Percentiles rank a stretch among this genome's conserved stretches.
Evolutionary conservation across 1,284 basidiomycete genomes (phyloP).

Genomic region (Psilocybe mexicana): DNA sequence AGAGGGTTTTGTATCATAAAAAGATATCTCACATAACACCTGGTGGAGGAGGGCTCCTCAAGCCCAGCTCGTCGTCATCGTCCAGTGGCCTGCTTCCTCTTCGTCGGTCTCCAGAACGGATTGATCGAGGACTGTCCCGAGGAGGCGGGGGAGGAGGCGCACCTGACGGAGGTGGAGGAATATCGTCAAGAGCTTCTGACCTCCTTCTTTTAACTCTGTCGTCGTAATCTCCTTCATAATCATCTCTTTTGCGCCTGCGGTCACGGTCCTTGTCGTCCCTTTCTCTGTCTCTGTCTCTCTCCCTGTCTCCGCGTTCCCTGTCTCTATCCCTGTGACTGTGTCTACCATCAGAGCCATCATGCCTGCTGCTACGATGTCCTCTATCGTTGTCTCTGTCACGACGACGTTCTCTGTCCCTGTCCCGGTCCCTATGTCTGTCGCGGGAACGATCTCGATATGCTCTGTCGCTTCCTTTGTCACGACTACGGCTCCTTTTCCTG

Average conservation of each 20-base stretch:
- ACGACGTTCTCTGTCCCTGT: constrained; percentile 40
- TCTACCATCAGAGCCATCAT: constrained; percentile 34
- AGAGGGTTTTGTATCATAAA: neutral
- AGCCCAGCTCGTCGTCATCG: constrained; percentile 31
- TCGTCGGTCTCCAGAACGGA: constrained; percentile 57
- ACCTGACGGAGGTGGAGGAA: constrained; percentile 43
- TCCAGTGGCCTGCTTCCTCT: constrained; percentile 36
- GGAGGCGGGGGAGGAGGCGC: constrained; percentile 42
- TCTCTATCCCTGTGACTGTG: constrained; percentile 41
- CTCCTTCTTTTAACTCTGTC: constrained; percentile 50
- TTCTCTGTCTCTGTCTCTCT: constrained; percentile 39
- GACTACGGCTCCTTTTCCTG: constrained; percentile 49
- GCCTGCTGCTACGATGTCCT: constrained; percentile 29
- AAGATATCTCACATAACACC: constrained; percentile 36
- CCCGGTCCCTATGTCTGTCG: constrained; percentile 51
- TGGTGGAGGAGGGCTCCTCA: constrained; percentile 38
- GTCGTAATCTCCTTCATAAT: constrained; percentile 38
- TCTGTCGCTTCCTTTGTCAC: constrained; percentile 48
- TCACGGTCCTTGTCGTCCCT: constrained; percentile 50
- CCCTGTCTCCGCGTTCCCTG: constrained; percentile 30
- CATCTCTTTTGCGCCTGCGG: constrained; percentile 40
- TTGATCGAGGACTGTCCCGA: constrained; percentile 58
- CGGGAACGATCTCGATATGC: constrained; percentile 54
- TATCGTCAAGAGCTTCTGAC: constrained; percentile 51
- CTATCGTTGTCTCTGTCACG: constrained; percentile 39